Evolutionary conservation across 805 yeast species (phyloP), one percentile per base, ranked within the genome.

Genomic region (Metschnikowia lachancei): DNA sequence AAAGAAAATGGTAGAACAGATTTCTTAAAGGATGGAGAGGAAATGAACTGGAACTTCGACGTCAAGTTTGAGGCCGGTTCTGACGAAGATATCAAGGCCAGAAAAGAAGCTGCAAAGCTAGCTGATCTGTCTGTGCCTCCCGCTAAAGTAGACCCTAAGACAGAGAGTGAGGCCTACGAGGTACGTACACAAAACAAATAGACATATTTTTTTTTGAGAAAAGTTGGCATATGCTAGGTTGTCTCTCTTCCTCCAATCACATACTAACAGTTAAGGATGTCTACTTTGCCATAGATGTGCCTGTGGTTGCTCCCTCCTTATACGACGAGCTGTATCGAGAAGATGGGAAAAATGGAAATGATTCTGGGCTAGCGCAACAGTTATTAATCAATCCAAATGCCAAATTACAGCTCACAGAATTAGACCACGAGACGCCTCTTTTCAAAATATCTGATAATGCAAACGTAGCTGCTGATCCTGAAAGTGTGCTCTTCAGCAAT

Each of bases 41-140:
- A 90, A 63, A 88, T 89, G 95, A 83, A 87, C 60, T 91, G 97
- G 97, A 81, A 83, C 56, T 92, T 90, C 70, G 80, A 78, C 58
- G 73, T 65, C 46, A 81, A 80, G 16, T 83, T 79, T 54, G 96
- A 88, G 67, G 96, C 97, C 5, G 97, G 97, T 10, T 86, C 95
- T 3, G 88, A 83, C 52, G 95, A 85, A 41, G 97, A 90, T 64
- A 81, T 89, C 43, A 80, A 77, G 54, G 77, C 78, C 13, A 75
- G 90, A 59, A 59, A 54, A 52, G 62, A 56, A 10, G 48, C 54
- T 26, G 55, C 52, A 22, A 28, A 36, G 55, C 47, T 45, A 41
- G 49, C 42, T 40, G 47, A 47, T 2, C 39, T 29, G 36, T 12
- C 36, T 33, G 44, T 42, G 48, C 39, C 47, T 26, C 50, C 37